Conservation (phyloP, 495 filamentous ascomycete species). For the Penicillium cosmopolitanum region DNA sequence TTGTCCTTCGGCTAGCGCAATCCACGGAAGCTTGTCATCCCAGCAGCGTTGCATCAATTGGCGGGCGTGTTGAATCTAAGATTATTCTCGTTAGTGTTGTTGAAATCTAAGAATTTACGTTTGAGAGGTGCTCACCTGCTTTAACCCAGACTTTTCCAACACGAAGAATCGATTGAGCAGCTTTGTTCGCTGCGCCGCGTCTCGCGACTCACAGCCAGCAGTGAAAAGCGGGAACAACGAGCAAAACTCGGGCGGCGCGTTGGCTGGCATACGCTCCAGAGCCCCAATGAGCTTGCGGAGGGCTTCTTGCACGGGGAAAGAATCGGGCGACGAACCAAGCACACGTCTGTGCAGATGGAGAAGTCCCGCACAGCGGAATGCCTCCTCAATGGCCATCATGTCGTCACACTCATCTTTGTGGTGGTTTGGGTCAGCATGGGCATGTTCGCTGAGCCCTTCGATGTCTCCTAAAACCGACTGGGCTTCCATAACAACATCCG, state of each 20-base stretch:
- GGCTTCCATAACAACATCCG: slow-evolving; percentile 56
- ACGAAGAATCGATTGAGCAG: slow-evolving; percentile 69
- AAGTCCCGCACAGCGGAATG: slow-evolving; percentile 80
- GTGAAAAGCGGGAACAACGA: slow-evolving; percentile 84
- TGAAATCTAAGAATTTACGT: slow-evolving; percentile 27
- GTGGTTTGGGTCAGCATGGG: slow-evolving; percentile 38
- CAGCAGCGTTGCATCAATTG: slow-evolving; percentile 50
- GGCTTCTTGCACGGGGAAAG: slow-evolving; percentile 62
- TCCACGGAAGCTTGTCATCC: slow-evolving; percentile 46
- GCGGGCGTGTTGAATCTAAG: slow-evolving; percentile 49
- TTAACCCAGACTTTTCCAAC: slow-evolving; percentile 77
- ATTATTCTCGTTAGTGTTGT: neutral
- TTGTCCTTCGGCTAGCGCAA: slow-evolving; percentile 45
- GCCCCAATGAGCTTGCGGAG: slow-evolving; percentile 66
- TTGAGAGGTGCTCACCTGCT: slow-evolving; percentile 57
- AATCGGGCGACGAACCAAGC: slow-evolving; percentile 58
- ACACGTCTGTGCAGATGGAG: slow-evolving; percentile 79
- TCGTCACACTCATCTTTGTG: slow-evolving; percentile 50
- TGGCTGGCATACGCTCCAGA: slow-evolving; percentile 63
- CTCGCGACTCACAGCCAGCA: slow-evolving; percentile 74
- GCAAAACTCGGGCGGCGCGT: slow-evolving; percentile 74
- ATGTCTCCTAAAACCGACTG: slow-evolving; percentile 58
- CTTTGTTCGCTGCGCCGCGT: slow-evolving; percentile 55
- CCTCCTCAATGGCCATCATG: slow-evolving; percentile 76
- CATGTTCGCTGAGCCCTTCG: slow-evolving; percentile 33